phyloP scores from a whole-genome alignment of 2,329 filamentous ascomycete species.

The Clonostachys rhizophaga region DNA sequence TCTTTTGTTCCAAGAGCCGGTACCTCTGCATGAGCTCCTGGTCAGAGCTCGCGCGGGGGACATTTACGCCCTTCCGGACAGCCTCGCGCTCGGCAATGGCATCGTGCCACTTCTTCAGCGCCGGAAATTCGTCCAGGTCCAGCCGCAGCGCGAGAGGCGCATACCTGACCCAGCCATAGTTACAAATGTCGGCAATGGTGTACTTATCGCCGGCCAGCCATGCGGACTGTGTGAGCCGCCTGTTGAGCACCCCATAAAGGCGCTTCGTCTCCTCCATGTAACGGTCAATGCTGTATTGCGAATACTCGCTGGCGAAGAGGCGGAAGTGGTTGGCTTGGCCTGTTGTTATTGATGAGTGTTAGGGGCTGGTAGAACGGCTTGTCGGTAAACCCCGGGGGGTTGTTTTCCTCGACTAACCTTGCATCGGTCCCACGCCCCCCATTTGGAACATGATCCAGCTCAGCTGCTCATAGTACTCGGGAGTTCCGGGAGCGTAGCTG shows the following conservation, averaged over 20 bases:
- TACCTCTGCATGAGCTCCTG: too few species aligned
- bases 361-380: too few species aligned
- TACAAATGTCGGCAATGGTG: slow-evolving; percentile 75
- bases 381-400: too few species aligned
- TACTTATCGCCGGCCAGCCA: slow-evolving; percentile 63
- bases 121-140: slow-evolving; percentile 69
- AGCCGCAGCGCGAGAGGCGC: not conserved
- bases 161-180: slow-evolving; percentile 71
- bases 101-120: slow-evolving; percentile 73
- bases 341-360: too few species aligned
- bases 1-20: too few species aligned
- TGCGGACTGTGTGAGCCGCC: slow-evolving; percentile 54
- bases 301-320: slow-evolving; percentile 74
- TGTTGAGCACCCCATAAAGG: slow-evolving; percentile 73
- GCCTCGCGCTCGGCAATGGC: slow-evolving; percentile 64
- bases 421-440: slow-evolving; percentile 77
- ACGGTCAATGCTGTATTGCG: slow-evolving; percentile 76
- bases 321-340: slow-evolving; percentile 77
- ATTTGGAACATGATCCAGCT: slow-evolving; percentile 82
- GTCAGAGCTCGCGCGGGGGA: not conserved
- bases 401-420: slow-evolving; percentile 23
- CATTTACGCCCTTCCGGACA: slow-evolving; percentile 69
- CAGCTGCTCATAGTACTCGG: slow-evolving; percentile 74
- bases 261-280: slow-evolving; percentile 83
- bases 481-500: slow-evolving; percentile 66